Conservation (phyloP, 2,329 filamentous ascomycete species). For the Canariomyces notabilis region DNA sequence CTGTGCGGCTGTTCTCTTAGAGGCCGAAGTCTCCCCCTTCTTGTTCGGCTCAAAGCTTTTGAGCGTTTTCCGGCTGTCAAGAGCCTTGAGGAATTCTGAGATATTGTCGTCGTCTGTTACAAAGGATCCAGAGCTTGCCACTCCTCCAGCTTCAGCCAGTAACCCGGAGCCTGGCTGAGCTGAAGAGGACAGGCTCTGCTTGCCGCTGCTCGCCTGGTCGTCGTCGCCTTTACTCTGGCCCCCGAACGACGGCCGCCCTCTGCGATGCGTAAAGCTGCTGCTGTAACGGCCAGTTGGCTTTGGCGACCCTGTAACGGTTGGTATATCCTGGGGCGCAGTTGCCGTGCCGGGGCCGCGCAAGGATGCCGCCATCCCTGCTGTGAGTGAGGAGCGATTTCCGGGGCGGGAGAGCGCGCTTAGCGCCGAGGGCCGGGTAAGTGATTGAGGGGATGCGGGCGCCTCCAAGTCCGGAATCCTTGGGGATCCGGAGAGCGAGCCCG, state of each 20-base stretch:
- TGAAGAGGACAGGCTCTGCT: conserved; percentile 68
- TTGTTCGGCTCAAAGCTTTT: conserved; percentile 68
- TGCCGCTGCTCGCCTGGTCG: conserved; percentile 75
- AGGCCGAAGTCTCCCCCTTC: conserved; percentile 63
- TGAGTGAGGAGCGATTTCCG: conserved; percentile 67
- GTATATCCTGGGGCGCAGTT: conserved; percentile 61
- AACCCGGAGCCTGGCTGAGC: conserved; percentile 73
- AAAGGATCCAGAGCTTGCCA: conserved; percentile 61
- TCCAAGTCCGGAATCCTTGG: conserved; percentile 54
- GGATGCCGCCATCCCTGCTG: conserved; percentile 69
- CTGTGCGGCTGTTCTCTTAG: conserved; percentile 71
- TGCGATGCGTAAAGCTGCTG: conserved; percentile 87
- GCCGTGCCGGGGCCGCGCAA: conserved; percentile 63
- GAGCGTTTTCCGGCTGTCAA: conserved; percentile 84
- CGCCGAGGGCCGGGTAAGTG: conserved; percentile 44
- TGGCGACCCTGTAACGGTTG: conserved; percentile 69
- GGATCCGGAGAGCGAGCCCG: conserved; percentile 87
- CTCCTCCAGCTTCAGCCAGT: conserved; percentile 61
- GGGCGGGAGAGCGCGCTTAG: conserved; percentile 50
- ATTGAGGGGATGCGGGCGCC: conserved; percentile 51
- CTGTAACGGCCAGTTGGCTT: conserved; percentile 82
- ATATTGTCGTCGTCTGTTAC: conserved; percentile 86
- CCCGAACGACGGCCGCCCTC: conserved; percentile 70
- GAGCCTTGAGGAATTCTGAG: conserved; percentile 81
- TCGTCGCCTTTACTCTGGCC: conserved; percentile 66